These are phyloP conservation scores for Brassica rapa DNA, from an alignment of 345 rosid genomes.

Conservation along the genomic window DNA sequence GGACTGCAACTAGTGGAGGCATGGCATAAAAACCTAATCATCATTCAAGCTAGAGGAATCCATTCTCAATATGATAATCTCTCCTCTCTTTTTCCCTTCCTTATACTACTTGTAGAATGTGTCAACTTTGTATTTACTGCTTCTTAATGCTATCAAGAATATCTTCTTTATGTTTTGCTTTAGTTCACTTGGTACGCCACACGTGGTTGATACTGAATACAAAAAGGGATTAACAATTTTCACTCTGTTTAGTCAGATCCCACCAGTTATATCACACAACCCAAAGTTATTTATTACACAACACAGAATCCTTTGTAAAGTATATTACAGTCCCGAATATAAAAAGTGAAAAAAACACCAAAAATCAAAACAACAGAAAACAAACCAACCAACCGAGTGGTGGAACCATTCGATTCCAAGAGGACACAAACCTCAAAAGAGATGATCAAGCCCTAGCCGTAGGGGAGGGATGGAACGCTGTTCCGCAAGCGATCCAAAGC, in stretches of 20 bases:
- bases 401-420: conserved; percentile 13
- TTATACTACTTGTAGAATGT: conserved; percentile 12
- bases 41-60: conserved; percentile 19
- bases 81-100: neutral
- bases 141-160: conserved; percentile 12
- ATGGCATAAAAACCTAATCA: conserved; percentile 48
- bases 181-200: neutral
- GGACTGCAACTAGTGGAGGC: conserved; percentile 88
- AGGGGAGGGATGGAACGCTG: conserved; percentile 82
- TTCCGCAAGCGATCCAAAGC: conserved; percentile 93
- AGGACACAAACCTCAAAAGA: conserved; percentile 21
- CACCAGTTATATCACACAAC: conserved; percentile 1
- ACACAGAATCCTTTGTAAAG: conserved; percentile 11
- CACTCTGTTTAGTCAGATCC: neutral
- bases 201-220: neutral
- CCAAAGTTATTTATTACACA: conserved; percentile 28
- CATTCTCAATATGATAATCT: neutral
- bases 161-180: neutral
- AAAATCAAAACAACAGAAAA: conserved; percentile 24
- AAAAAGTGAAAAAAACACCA: neutral
- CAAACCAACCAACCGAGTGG: conserved; percentile 22
- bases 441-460: conserved; percentile 58
- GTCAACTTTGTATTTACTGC: conserved; percentile 11
- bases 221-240: neutral
- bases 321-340: conserved; percentile 29